Conservation (phyloP, 768 basidiomycete species). For the Rhodotorula kratochvilovae region DNA sequence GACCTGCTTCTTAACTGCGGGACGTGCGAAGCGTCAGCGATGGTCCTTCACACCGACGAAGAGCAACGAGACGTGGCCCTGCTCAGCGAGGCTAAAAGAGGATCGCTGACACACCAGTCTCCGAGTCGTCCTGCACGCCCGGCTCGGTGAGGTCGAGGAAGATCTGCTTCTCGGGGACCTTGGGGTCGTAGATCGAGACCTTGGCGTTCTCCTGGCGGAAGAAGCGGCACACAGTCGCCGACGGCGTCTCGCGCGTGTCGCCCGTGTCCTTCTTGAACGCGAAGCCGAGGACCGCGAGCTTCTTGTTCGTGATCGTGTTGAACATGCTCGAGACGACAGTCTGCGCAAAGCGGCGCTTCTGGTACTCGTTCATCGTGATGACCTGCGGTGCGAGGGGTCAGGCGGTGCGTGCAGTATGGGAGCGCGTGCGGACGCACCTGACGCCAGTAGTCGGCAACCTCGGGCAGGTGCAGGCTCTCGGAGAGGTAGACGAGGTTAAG, state of each 20-base stretch:
- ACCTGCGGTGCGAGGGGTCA: constrained; percentile 56
- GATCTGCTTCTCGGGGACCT: constrained; percentile 76
- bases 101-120: constrained; percentile 48
- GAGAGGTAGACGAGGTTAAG: constrained; percentile 96
- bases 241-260: constrained; percentile 94
- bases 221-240: constrained; percentile 88
- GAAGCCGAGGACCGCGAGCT: constrained; percentile 93
- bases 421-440: constrained; percentile 15
- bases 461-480: constrained; percentile 88
- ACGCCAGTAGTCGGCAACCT: constrained; percentile 95
- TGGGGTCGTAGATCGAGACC: constrained; percentile 86
- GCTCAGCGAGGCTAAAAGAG: background rate
- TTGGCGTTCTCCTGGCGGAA: constrained; percentile 84
- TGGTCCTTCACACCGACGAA: no score
- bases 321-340: constrained; percentile 95
- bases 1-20: constrained; percentile 78
- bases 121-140: constrained; percentile 53
- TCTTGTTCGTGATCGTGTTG: constrained; percentile 96
- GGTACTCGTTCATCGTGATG: constrained; percentile 97
- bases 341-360: constrained; percentile 92
- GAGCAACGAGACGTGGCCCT: no score
- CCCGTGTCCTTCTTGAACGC: constrained; percentile 99
- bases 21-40: constrained; percentile 15
- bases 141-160: constrained; percentile 59
- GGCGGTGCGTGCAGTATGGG: background rate